Evolutionary conservation across 2,329 filamentous ascomycete genomes (phyloP), one percentile per base, ranked within the genome.

Genomic region (Hypoxylon sp.): DNA sequence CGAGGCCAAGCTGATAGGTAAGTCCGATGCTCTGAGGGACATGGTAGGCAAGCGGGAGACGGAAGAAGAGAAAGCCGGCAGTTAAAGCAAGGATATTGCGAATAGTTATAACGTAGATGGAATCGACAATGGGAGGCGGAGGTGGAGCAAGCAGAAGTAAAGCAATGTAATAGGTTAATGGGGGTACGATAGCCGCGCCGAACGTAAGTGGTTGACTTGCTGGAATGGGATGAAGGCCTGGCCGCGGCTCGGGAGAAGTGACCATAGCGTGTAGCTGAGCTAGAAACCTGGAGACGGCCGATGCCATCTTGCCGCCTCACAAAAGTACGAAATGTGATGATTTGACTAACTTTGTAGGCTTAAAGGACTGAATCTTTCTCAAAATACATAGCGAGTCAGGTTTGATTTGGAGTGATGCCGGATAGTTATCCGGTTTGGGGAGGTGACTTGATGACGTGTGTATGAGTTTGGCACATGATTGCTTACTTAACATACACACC

Each of bases 1-100:
- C 80, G 6, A 83, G 78, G 3, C 80, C 79, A 14, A 83, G 79
- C 60, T 83, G 81, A 57, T 83, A 83, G 14, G 81, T 83, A 17
- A 83, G 73, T n/a, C 81, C 81, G 44, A 83, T 81, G 62, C 79
- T 82, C 65, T 81, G 81, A 4, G 81, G 80, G 3, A 82, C 79
- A 71, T 83, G 78, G 53, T 83, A 83, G 3, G 75, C 76, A 3
- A 83, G 75, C 13, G 82, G 81, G 13, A 83, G 69, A 5, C 81
- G 77, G 54, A 83, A 78, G 74, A 83, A 83, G 8, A 83, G 76
- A 20, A 79, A 68, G 0, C 78, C 79, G 2, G 82, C 78, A 11
- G 75, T 54, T 2, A 80, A 60, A 1, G 82, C 82, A 35, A 83
- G 77, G 1, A 71, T 56, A 53, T 80, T 82, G 2, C 81, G 77